phyloP scores from a whole-genome alignment of 202 grass and related monocot species.

The Panicum hallii region DNA sequence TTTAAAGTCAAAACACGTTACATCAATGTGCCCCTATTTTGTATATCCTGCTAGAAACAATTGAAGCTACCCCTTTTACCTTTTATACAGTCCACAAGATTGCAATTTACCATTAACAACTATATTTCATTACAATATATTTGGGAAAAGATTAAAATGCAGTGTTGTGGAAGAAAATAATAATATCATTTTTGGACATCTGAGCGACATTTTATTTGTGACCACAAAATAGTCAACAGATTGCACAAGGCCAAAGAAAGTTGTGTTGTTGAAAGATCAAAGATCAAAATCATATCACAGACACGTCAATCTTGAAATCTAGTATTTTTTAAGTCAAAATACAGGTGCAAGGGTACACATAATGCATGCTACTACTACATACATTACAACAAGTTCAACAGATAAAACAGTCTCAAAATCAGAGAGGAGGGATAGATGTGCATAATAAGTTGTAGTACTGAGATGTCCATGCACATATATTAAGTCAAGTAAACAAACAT shows the following conservation, averaged over 20 bases:
- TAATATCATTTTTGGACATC: background rate
- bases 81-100: conserved; percentile 10
- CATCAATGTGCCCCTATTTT: background rate
- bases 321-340: background rate
- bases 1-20: background rate
- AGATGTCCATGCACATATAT: background rate
- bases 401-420: background rate
- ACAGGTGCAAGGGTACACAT: background rate
- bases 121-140: background rate
- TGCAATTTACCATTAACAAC: conserved; percentile 5
- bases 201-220: conserved; percentile 5
- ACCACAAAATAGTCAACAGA: background rate
- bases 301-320: conserved; percentile 10
- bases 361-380: background rate
- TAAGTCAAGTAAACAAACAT: conserved; percentile 7
- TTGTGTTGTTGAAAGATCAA: background rate
- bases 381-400: conserved; percentile 1
- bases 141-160: conserved; percentile 1
- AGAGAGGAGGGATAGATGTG: background rate
- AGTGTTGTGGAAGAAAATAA: background rate
- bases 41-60: background rate
- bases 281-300: background rate
- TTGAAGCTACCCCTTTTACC: background rate
- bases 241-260: conserved; percentile 8
- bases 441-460: background rate